Evolutionary conservation across 331 rosid genomes (phyloP).

Genomic region (Pyrus hybrid): DNA sequence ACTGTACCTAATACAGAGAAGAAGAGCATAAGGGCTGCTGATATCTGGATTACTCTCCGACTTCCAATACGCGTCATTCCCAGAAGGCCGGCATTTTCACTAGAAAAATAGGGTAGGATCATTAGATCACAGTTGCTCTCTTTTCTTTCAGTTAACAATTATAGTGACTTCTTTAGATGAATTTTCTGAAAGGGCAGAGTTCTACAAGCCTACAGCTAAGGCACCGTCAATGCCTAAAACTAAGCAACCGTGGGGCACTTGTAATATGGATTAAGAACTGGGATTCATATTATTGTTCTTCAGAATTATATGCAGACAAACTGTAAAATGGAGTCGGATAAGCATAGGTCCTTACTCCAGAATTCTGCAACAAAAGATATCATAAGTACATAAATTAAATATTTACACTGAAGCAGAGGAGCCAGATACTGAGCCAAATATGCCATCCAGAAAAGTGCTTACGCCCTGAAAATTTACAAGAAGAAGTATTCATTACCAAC

Average conservation of each 20-base stretch:
- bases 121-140: conserved; percentile 8
- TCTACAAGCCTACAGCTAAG: neutral
- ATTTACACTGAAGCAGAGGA: conserved; percentile 82
- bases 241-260: neutral
- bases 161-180: neutral
- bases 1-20: conserved; percentile 70
- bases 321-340: neutral
- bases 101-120: conserved; percentile 16
- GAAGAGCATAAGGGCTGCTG: conserved; percentile 84
- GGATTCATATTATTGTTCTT: neutral
- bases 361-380: neutral
- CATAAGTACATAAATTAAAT: neutral
- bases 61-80: conserved; percentile 81
- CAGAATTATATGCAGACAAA: neutral
- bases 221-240: neutral
- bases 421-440: conserved; percentile 69
- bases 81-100: conserved; percentile 90
- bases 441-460: conserved; percentile 60
- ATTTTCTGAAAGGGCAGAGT: neutral
- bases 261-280: neutral
- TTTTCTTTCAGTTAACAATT: neutral
- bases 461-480: conserved; percentile 54
- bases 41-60: conserved; percentile 64
- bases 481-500: neutral
- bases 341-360: neutral